Evolutionary conservation across 1,284 basidiomycete genomes (phyloP).

Genomic region (Ustanciosporium gigantosporum): DNA sequence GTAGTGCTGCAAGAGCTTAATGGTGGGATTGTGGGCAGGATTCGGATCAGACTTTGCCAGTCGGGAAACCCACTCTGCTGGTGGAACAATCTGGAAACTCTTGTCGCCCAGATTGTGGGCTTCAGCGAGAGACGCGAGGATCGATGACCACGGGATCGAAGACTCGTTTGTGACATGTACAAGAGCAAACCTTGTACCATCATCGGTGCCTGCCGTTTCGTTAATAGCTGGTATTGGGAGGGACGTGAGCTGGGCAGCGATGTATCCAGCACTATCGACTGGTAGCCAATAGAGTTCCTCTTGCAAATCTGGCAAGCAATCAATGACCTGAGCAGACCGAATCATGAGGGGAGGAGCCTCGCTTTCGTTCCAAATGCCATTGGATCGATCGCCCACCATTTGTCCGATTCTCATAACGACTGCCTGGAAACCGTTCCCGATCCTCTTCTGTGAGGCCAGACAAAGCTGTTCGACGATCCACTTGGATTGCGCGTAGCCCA

Average conservation of each 20-base stretch:
- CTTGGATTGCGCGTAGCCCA: conserved; percentile 69
- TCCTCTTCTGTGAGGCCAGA: conserved; percentile 61
- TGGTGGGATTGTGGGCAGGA: conserved; percentile 65
- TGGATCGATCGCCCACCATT: conserved; percentile 66
- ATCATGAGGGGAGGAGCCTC: conserved; percentile 65
- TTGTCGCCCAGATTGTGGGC: conserved; percentile 69
- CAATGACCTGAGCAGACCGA: conserved; percentile 64
- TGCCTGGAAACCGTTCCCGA: conserved; percentile 21
- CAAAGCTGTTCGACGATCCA: conserved; percentile 70
- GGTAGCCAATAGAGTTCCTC: conserved; percentile 68
- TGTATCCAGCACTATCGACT: conserved; percentile 66
- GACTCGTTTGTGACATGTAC: conserved; percentile 27
- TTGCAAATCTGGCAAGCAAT: conserved; percentile 64
- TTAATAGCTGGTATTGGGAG: conserved; percentile 19
- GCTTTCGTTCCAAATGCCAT: conserved; percentile 69
- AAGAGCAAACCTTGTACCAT: too few species aligned
- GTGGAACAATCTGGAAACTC: conserved; percentile 74
- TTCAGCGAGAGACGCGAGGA: conserved; percentile 68
- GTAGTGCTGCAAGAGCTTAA: conserved; percentile 65
- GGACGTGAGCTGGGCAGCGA: conserved; percentile 66
- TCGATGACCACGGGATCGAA: conserved; percentile 63
- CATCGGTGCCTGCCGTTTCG: background rate
- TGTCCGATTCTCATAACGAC: conserved; percentile 63
- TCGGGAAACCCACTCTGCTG: conserved; percentile 66
- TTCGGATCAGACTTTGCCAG: conserved; percentile 64